phyloP scores from a whole-genome alignment of 306 rosid species.

The Ormosia emarginata region DNA sequence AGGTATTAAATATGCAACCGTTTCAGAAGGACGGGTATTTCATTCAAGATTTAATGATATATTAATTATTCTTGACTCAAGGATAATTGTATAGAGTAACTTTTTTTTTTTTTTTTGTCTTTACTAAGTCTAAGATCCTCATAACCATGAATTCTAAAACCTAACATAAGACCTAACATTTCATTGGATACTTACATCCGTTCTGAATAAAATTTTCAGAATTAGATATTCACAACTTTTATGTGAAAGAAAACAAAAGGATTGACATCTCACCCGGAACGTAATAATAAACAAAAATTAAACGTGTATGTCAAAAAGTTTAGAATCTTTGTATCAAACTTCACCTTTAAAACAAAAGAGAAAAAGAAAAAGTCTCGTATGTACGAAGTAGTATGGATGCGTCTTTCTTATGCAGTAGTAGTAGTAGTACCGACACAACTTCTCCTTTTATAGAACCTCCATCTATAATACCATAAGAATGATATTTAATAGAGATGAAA shows the following conservation, averaged over 20 bases:
- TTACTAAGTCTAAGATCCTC: background rate
- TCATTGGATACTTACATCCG: too few species aligned
- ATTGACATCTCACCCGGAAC: too few species aligned
- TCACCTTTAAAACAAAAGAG: too few species aligned
- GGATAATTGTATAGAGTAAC: background rate
- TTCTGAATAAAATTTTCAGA: too few species aligned
- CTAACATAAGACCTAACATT: background rate
- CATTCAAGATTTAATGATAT: background rate
- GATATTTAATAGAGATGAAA: background rate
- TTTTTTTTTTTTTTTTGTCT: too few species aligned
- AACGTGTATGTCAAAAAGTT: too few species aligned
- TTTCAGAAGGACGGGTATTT: background rate
- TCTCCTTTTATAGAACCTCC: background rate
- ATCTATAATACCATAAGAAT: background rate
- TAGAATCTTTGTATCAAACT: too few species aligned
- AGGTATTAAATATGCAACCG: background rate
- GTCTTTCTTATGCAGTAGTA: background rate
- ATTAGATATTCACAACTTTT: too few species aligned
- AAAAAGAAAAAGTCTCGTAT: too few species aligned
- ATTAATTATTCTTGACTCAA: background rate
- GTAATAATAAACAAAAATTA: too few species aligned
- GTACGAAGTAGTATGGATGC: background rate
- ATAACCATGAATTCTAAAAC: background rate
- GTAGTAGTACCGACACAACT: background rate
- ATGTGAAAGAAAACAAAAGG: too few species aligned